phyloP scores from a whole-genome alignment of 75 land plant species.

The Selaginella tamariscina region DNA sequence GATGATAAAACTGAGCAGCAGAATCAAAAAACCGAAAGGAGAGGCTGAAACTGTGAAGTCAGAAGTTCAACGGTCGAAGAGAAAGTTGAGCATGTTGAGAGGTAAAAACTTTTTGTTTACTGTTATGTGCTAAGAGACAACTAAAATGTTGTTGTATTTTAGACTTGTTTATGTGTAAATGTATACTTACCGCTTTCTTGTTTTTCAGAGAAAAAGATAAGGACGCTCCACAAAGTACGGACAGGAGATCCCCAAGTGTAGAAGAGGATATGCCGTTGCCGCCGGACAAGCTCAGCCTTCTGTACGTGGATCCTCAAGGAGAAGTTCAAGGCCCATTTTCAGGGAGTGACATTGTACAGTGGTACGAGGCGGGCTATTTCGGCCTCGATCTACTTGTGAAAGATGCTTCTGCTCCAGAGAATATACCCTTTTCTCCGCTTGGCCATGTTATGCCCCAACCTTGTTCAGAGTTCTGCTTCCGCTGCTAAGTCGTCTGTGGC shows the following conservation, averaged over 20 bases:
- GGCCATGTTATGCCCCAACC: neutral
- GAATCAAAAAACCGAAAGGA: neutral
- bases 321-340: neutral
- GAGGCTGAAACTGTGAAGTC: too few relatives aligned
- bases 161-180: too few relatives aligned
- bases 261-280: too few relatives aligned
- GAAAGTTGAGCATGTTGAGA: neutral
- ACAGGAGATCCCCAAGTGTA: too few relatives aligned
- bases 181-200: too few relatives aligned
- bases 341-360: neutral
- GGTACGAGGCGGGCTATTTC: neutral
- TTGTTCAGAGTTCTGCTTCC: neutral
- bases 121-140: too few relatives aligned
- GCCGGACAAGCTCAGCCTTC: too few relatives aligned
- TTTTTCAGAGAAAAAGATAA: too few relatives aligned
- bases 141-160: too few relatives aligned
- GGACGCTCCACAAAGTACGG: too few relatives aligned
- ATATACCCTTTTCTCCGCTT: neutral
- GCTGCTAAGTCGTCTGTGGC: too few relatives aligned
- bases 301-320: neutral
- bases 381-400: neutral
- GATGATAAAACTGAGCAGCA: neutral
- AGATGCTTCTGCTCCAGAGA: neutral
- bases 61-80: too few relatives aligned
- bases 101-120: conserved; percentile 2